Conservation (phyloP, 1,139 yeast species). For the Wickerhamomyces sp. region DNA sequence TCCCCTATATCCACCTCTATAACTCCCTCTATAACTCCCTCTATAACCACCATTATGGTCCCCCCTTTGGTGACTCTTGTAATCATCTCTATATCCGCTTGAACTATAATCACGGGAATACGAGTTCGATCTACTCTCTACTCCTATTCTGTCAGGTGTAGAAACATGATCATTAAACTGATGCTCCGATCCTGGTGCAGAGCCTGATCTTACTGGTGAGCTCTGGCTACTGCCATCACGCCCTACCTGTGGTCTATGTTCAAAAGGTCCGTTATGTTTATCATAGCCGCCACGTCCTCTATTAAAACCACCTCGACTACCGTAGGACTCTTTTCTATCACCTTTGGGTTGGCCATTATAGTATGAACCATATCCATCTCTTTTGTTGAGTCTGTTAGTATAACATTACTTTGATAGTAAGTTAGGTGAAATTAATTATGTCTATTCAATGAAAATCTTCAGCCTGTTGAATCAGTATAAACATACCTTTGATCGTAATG, state of each 20-base stretch:
- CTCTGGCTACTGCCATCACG: neutral
- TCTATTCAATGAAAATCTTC: too few species aligned
- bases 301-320: constrained; percentile 8
- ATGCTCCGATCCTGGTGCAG: neutral
- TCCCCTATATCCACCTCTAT: constrained; percentile 2
- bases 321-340: constrained; percentile 14
- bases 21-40: neutral
- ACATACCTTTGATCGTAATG: too few species aligned
- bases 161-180: neutral
- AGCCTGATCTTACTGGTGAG: neutral
- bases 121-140: neutral
- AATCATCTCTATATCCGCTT: neutral
- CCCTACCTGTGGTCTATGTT: neutral
- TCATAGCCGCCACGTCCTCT: constrained; percentile 6
- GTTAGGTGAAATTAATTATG: too few species aligned
- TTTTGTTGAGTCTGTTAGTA: neutral
- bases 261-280: neutral
- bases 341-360: neutral
- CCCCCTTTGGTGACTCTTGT: neutral
- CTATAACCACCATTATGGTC: constrained; percentile 1
- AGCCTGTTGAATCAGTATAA: too few species aligned
- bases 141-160: neutral
- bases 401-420: too few species aligned
- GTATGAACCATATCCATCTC: constrained; percentile 1
- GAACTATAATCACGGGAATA: neutral